Conservation (phyloP, 495 filamentous ascomycete species). For the Neurospora sp. region DNA sequence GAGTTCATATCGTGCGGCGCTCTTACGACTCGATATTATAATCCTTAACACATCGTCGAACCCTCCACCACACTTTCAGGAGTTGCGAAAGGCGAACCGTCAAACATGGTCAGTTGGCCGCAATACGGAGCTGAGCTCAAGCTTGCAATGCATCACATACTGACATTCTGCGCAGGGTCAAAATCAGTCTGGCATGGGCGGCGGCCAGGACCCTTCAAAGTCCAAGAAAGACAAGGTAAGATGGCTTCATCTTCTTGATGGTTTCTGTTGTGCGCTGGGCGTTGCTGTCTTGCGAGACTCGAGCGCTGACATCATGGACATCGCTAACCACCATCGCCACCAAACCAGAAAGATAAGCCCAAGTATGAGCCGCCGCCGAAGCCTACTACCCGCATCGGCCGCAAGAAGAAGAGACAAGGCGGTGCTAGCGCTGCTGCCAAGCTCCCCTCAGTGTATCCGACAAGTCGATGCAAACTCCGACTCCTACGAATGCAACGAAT, state of each 20-base stretch:
- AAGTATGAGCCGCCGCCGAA: constrained; percentile 98
- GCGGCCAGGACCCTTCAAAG: constrained; percentile 64
- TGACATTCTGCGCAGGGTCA: constrained; percentile 54
- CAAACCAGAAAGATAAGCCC: constrained; percentile 87
- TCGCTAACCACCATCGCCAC: constrained; percentile 9
- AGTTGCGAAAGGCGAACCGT: not conserved
- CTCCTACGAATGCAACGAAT: constrained; percentile 97
- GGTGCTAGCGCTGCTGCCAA: constrained; percentile 91
- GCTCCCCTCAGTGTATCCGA: constrained; percentile 85
- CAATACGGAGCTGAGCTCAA: not conserved
- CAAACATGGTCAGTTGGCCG: constrained; percentile 19
- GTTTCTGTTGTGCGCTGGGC: not conserved
- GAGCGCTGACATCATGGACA: not conserved
- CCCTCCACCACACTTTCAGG: not conserved
- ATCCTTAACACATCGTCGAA: not conserved
- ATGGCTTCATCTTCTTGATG: constrained; percentile 1
- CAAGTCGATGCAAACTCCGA: constrained; percentile 92
- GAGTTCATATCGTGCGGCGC: not conserved
- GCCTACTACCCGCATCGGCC: constrained; percentile 93
- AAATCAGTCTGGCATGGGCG: constrained; percentile 80
- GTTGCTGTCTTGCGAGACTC: not conserved
- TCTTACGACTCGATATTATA: not conserved
- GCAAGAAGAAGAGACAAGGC: constrained; percentile 89
- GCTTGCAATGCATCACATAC: not conserved
- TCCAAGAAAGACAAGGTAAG: constrained; percentile 82